phyloP scores from a whole-genome alignment of 805 yeast species.

The Kodamaea neixiangensis region DNA sequence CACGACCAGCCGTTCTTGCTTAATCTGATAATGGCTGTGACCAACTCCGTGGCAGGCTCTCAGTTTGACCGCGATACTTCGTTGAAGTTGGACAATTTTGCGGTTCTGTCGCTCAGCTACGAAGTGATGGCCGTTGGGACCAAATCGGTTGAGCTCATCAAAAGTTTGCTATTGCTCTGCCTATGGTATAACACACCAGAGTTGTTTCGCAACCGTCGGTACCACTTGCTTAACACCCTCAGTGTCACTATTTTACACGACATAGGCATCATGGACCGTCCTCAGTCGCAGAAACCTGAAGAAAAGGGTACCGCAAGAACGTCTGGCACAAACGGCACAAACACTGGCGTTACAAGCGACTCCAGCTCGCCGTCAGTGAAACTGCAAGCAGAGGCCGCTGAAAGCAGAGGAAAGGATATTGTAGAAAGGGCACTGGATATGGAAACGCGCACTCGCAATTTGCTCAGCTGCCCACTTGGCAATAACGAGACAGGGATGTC shows the following conservation, averaged over 20 bases:
- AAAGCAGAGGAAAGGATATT: neutral
- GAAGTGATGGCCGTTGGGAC: constrained; percentile 71
- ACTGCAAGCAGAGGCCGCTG: neutral
- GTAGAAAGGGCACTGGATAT: neutral
- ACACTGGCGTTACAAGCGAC: neutral
- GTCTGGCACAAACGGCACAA: neutral
- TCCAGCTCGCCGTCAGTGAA: neutral
- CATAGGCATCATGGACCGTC: constrained; percentile 54
- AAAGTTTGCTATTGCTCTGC: constrained; percentile 59
- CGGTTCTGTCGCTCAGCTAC: constrained; percentile 49
- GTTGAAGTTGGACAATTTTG: constrained; percentile 52
- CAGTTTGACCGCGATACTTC: constrained; percentile 41
- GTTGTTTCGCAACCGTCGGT: constrained; percentile 74
- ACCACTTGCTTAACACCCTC: constrained; percentile 65
- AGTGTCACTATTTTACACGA: constrained; percentile 73
- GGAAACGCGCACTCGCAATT: neutral
- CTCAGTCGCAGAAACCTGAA: neutral
- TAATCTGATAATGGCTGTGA: constrained; percentile 62
- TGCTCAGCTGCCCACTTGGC: neutral
- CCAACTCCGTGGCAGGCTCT: constrained; percentile 46
- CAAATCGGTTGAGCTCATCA: constrained; percentile 68
- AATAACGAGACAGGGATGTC: constrained; percentile 19
- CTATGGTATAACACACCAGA: constrained; percentile 88
- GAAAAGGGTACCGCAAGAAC: neutral
- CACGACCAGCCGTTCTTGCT: constrained; percentile 60